phyloP scores from a whole-genome alignment of 1,284 basidiomycete species.

The Sphagnurus paluster region DNA sequence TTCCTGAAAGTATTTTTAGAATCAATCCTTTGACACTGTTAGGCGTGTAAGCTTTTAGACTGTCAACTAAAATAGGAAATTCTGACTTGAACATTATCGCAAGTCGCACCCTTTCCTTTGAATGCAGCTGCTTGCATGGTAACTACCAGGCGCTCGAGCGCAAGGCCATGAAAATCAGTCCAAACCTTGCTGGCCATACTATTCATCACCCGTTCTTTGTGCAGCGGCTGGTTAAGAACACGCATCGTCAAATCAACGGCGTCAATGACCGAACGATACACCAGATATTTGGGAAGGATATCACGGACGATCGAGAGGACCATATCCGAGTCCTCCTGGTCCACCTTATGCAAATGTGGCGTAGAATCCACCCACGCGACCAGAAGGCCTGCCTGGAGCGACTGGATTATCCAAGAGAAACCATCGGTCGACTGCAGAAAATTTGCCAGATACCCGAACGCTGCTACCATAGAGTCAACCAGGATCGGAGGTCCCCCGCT shows the following conservation, averaged over 20 bases:
- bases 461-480: constrained; percentile 29
- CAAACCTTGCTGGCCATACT: constrained; percentile 28
- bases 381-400: constrained; percentile 34
- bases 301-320: constrained; percentile 27
- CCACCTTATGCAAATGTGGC: constrained; percentile 26
- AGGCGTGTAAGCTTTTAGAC: not conserved
- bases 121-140: constrained; percentile 23
- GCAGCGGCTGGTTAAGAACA: constrained; percentile 20
- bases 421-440: constrained; percentile 38
- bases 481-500: constrained; percentile 19
- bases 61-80: not conserved
- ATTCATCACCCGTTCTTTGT: constrained; percentile 18
- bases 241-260: constrained; percentile 26
- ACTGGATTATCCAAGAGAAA: constrained; percentile 36
- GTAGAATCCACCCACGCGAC: constrained; percentile 31
- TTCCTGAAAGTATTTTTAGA: constrained; percentile 33
- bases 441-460: constrained; percentile 34
- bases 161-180: constrained; percentile 29
- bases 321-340: constrained; percentile 31
- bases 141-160: constrained; percentile 26
- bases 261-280: constrained; percentile 36
- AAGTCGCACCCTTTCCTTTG: constrained; percentile 30
- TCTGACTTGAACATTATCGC: constrained; percentile 34
- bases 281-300: constrained; percentile 35
- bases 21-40: constrained; percentile 37